These are phyloP conservation scores for Boletales sp. DNA, from an alignment of 768 basidiomycete species.

Conservation along the genomic window DNA sequence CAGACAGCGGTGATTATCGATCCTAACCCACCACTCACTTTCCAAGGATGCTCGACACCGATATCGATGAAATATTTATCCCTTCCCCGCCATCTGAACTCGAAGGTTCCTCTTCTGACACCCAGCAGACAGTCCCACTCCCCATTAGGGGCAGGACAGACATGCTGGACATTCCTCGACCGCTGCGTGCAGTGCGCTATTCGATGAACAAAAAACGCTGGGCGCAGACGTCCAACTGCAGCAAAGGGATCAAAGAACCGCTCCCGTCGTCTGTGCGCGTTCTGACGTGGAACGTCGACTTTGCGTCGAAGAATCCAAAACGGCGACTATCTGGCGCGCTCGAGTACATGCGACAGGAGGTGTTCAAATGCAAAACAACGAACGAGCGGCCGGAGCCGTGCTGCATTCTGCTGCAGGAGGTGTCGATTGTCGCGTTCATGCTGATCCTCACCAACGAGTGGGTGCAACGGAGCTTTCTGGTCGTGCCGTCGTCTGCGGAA, in stretches of 20 bases:
- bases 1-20: slow-evolving; percentile 5
- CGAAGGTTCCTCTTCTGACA: slow-evolving; percentile 25
- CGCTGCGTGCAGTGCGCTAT: slow-evolving; percentile 31
- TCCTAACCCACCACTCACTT: slow-evolving; percentile 5
- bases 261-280: slow-evolving; percentile 48
- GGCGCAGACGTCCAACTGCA: slow-evolving; percentile 34
- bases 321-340: slow-evolving; percentile 49
- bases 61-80: slow-evolving; percentile 29
- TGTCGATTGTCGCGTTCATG: slow-evolving; percentile 42
- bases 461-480: slow-evolving; percentile 57
- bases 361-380: slow-evolving; percentile 44
- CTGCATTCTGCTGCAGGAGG: slow-evolving; percentile 70
- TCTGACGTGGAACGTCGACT: slow-evolving; percentile 74
- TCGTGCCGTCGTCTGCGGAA: slow-evolving; percentile 50
- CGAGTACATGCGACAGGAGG: slow-evolving; percentile 50
- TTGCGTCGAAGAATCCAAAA: slow-evolving; percentile 31
- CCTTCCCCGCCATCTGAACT: slow-evolving; percentile 28
- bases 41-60: slow-evolving; percentile 24
- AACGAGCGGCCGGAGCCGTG: slow-evolving; percentile 51
- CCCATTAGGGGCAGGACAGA: slow-evolving; percentile 13
- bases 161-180: slow-evolving; percentile 26
- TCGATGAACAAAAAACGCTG: slow-evolving; percentile 31
- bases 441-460: slow-evolving; percentile 55
- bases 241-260: slow-evolving; percentile 31
- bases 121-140: slow-evolving; percentile 18